phyloP scores from a whole-genome alignment of 176 grass and related monocot genomes.

The Elaeis guineensis region DNA sequence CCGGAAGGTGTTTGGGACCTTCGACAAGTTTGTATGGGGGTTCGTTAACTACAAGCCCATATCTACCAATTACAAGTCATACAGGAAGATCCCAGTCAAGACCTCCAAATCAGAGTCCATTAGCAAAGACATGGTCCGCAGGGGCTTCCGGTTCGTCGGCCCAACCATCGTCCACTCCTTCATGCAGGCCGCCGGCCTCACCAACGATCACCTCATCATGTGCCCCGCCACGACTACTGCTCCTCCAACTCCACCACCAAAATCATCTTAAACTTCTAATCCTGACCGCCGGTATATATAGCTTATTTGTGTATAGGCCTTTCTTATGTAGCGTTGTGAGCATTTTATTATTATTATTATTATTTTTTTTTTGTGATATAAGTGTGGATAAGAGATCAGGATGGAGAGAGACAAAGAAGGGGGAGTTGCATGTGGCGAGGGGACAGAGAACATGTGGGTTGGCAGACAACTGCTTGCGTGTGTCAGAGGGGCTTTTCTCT shows the following conservation, averaged over 20 bases:
- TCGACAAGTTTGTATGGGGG: constrained; percentile 74
- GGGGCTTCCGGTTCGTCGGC: constrained; percentile 74
- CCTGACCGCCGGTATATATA: constrained; percentile 11
- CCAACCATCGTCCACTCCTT: constrained; percentile 88
- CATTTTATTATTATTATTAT: no score
- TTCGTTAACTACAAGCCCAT: constrained; percentile 85
- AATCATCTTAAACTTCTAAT: constrained; percentile 13
- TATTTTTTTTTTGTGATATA: no score
- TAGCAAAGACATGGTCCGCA: constrained; percentile 97
- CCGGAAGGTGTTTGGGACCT: constrained; percentile 38
- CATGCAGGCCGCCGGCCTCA: constrained; percentile 93
- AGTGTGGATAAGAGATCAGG: no score
- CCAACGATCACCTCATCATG: constrained; percentile 90
- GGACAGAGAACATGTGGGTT: constrained; percentile 1
- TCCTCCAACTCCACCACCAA: constrained; percentile 3
- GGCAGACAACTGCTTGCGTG: constrained; percentile 3
- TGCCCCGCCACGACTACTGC: constrained; percentile 77
- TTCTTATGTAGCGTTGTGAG: no score
- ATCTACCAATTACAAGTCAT: constrained; percentile 64
- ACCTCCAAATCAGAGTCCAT: constrained; percentile 95
- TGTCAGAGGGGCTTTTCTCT: constrained; percentile 4
- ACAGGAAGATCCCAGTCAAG: constrained; percentile 92
- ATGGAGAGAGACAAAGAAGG: no score
- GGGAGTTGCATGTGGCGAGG: no score
- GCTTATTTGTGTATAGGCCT: constrained; percentile 1